Percentiles rank a stretch among this genome's conserved stretches.
These are phyloP conservation scores for Linum usitatissimum DNA, from an alignment of 345 rosid species.

Conservation along the genomic window DNA sequence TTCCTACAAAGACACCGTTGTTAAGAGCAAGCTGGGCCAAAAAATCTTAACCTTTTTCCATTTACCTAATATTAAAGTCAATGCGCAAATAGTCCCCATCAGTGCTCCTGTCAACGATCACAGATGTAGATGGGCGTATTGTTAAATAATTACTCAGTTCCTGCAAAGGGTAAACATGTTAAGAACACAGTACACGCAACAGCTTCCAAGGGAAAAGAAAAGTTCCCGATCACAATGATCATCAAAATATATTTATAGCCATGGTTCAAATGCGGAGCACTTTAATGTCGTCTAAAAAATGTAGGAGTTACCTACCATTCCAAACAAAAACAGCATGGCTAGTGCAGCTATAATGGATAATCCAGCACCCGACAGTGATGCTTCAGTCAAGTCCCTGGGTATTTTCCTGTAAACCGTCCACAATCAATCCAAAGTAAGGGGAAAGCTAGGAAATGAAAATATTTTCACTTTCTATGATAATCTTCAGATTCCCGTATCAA, in stretches of 20 bases:
- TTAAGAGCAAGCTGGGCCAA: neutral
- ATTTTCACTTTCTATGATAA: no score
- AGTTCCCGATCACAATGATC: neutral
- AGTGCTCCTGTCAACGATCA: conserved; percentile 79
- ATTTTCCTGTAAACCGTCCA: conserved; percentile 61
- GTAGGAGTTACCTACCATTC: conserved; percentile 55
- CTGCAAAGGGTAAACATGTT: conserved; percentile 27
- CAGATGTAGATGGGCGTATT: conserved; percentile 63
- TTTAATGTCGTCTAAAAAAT: neutral
- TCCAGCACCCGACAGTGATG: conserved; percentile 93
- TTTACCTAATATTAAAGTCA: conserved; percentile 84
- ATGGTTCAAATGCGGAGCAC: neutral
- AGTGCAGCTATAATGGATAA: conserved; percentile 83
- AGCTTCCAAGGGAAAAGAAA: neutral
- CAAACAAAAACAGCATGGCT: conserved; percentile 82
- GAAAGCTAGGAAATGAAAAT: neutral
- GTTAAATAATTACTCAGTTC: conserved; percentile 77
- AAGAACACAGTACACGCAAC: neutral
- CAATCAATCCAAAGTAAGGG: neutral
- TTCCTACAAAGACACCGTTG: neutral
- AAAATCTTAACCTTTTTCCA: neutral
- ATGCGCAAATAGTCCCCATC: conserved; percentile 86
- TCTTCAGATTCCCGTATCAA: no score
- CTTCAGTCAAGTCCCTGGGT: conserved; percentile 98
- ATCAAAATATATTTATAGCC: no score